Evolutionary conservation across 225 moss, liverwort and hornwort species (phyloP), one percentile per base, ranked within the genome.

Genomic region (Straminergon stramineum): DNA sequence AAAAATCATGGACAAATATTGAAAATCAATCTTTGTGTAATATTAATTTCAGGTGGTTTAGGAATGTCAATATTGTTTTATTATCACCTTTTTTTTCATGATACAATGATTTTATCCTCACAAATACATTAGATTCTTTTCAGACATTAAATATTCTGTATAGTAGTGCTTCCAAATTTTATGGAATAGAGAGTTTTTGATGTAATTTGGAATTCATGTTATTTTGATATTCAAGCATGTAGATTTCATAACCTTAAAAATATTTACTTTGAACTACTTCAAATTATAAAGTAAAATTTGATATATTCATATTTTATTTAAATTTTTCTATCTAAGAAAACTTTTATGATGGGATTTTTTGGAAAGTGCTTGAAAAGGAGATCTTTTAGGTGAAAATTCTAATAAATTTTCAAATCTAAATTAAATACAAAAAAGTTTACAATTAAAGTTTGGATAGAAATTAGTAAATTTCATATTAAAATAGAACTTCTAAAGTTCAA

Each of bases 141-240:
- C 5, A 71, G 15, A 26, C 15, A 41, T 24, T 71, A 26, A 71
- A 71, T 41, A 8, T 9, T 1, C 1, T 0, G 0, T 26, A 0
- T 1, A 41, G 4, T n/a, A 69, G 12, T 22, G 22, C n/a, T 13
- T 3, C 7, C 13, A 13, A 9, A 41, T 9, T 71, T 41, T 4
- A 71, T 43, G 24, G 15, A 15, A 41, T 8, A 71, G 2, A 69
- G 26, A 41, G 3, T 26, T 71, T 71, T 71, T 71, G 10, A 68
- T 41, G 8, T 4, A n/a, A 69, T 69, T 5, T 69, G 2, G 69
- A n/a, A 7, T 69, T 69, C 6, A 37, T 22, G 7, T 12, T 69
- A 21, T 11, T 69, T 69, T 69, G 11, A 20, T 69, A 66, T n/a
- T 69, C 13, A n/a, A n/a, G 12, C 12, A n/a, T 69, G 7, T n/a